phyloP scores from a whole-genome alignment of 306 rosid species.

The Gynostemma pentaphyllum region DNA sequence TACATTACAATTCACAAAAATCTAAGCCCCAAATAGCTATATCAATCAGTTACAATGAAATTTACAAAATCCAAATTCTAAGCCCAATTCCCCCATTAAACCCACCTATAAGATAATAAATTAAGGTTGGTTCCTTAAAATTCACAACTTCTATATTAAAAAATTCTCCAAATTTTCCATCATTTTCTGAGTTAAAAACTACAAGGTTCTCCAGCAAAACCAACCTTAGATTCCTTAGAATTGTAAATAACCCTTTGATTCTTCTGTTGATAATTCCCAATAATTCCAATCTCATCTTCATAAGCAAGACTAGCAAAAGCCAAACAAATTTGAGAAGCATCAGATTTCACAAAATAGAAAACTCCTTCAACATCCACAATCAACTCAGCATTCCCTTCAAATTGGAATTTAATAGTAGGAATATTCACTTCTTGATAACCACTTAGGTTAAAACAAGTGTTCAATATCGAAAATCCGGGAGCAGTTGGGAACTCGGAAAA shows the following conservation, averaged over 20 bases:
- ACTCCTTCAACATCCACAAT: slow-evolving; percentile 45
- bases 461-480: slow-evolving; percentile 55
- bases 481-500: slow-evolving; percentile 44
- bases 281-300: slow-evolving; percentile 38
- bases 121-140: neutral
- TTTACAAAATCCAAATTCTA: too few relatives aligned
- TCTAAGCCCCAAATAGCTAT: too few relatives aligned
- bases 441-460: slow-evolving; percentile 67
- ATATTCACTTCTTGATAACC: slow-evolving; percentile 37
- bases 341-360: slow-evolving; percentile 42
- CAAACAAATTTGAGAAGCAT: slow-evolving; percentile 71
- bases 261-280: slow-evolving; percentile 85
- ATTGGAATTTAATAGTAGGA: slow-evolving; percentile 44
- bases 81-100: too few relatives aligned
- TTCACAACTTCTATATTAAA: neutral
- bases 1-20: too few relatives aligned
- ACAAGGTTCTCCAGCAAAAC: slow-evolving; percentile 73
- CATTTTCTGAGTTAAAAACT: slow-evolving; percentile 21
- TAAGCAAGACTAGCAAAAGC: slow-evolving; percentile 54
- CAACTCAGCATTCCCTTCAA: slow-evolving; percentile 51
- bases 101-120: neutral
- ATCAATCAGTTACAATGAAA: too few relatives aligned
- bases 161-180: neutral
- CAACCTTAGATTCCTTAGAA: slow-evolving; percentile 47
- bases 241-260: slow-evolving; percentile 84